Evolutionary conservation across 2,329 filamentous ascomycete species (phyloP).

Genomic region (Didymella exigua): DNA sequence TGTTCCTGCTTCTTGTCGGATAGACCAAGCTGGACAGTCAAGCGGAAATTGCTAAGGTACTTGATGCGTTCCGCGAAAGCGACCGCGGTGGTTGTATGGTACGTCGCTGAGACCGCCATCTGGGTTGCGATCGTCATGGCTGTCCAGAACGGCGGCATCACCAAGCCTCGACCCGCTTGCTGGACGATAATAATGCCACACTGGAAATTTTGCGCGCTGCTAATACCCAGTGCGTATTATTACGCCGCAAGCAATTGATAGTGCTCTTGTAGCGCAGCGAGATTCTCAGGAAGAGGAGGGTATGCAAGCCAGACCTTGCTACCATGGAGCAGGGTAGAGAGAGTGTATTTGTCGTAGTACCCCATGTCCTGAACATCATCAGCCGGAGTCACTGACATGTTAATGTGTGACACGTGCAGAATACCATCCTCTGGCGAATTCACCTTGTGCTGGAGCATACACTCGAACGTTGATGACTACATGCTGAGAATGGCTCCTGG

Average conservation of each 20-base stretch:
- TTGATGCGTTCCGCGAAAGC: constrained; percentile 10
- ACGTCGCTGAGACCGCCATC: constrained; percentile 13
- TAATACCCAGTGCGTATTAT: not conserved
- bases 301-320: constrained; percentile 18
- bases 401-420: constrained; percentile 6
- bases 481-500: constrained; percentile 17
- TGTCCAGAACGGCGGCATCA: constrained; percentile 20
- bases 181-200: constrained; percentile 23
- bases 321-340: constrained; percentile 16
- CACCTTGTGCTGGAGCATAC: not conserved
- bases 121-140: constrained; percentile 3
- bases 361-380: constrained; percentile 17
- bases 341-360: constrained; percentile 12
- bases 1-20: not conserved
- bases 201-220: not conserved
- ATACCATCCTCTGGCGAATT: constrained; percentile 9
- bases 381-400: constrained; percentile 10
- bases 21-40: constrained; percentile 1
- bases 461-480: constrained; percentile 18
- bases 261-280: constrained; percentile 1
- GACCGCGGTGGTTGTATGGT: constrained; percentile 9
- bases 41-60: not conserved
- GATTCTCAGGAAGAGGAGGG: constrained; percentile 4
- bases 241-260: not conserved
- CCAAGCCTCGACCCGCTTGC: constrained; percentile 10